phyloP scores from a whole-genome alignment of 2,329 filamentous ascomycete genomes.

The Alternaria ethzedia region DNA sequence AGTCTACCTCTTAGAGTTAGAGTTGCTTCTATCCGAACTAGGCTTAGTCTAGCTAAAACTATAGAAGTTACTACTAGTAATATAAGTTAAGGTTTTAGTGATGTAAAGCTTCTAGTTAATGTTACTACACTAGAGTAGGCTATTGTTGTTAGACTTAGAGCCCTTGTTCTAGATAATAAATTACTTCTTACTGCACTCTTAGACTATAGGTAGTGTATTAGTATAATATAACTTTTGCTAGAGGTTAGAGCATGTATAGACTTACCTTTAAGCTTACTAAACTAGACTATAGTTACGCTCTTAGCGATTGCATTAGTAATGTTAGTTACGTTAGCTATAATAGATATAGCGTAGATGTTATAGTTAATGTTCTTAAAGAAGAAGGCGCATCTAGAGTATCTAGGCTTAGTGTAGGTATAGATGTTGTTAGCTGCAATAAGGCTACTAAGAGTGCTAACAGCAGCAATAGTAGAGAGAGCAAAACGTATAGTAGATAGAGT shows the following conservation, averaged over 20 bases:
- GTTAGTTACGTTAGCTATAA: neutral
- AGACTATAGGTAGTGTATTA: neutral
- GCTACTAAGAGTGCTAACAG: neutral
- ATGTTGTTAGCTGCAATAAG: conserved; percentile 1
- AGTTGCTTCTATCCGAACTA: neutral
- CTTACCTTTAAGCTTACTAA: neutral
- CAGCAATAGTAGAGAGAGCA: neutral
- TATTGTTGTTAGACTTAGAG: neutral
- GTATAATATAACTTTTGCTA: neutral
- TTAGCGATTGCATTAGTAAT: neutral
- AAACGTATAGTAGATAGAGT: neutral
- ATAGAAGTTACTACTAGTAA: neutral
- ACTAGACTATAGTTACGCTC: neutral
- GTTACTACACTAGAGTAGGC: neutral
- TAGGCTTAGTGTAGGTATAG: conserved; percentile 2
- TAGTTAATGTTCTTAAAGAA: conserved; percentile 7
- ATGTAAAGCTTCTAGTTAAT: neutral
- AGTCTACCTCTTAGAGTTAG: neutral
- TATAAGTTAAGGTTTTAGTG: neutral
- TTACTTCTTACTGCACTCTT: neutral
- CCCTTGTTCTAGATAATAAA: conserved; percentile 1
- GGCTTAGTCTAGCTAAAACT: conserved; percentile 1
- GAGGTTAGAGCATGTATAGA: neutral
- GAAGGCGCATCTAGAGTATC: neutral
- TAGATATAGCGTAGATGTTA: conserved; percentile 4